A percentile compares a stretch with the other conserved stretches of the same genome.
phyloP scores from a whole-genome alignment of 441 rosid genomes.

The Pelargonium myrrhifolium region DNA sequence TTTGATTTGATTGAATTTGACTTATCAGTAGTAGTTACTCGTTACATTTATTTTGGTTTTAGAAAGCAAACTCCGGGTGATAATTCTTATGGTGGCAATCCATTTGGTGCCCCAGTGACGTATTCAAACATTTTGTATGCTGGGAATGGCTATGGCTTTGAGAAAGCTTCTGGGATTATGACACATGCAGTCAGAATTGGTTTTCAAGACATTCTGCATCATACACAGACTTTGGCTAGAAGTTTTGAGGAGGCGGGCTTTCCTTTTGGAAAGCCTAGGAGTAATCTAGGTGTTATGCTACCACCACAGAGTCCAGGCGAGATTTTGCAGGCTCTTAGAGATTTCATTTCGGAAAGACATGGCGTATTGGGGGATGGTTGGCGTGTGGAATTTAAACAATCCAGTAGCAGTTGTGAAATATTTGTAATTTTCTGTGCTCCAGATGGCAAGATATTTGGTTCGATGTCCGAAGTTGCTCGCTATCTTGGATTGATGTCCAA shows the following conservation, averaged over 20 bases:
- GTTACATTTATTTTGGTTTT: constrained; percentile 33
- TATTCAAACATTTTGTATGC: constrained; percentile 35
- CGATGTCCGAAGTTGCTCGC: constrained; percentile 72
- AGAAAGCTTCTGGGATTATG: constrained; percentile 40
- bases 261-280: constrained; percentile 41
- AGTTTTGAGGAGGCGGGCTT: constrained; percentile 37
- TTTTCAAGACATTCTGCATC: constrained; percentile 42
- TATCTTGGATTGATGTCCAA: constrained; percentile 64
- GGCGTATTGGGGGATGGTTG: constrained; percentile 82
- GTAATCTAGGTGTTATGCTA: constrained; percentile 40
- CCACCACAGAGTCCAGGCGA: constrained; percentile 61
- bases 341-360: constrained; percentile 66
- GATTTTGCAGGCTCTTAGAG: constrained; percentile 68
- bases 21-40: constrained; percentile 22
- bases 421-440: constrained; percentile 71
- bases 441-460: constrained; percentile 70
- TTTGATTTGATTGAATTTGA: constrained; percentile 6
- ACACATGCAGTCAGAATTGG: constrained; percentile 35
- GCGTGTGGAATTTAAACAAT: constrained; percentile 63
- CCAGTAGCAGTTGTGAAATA: constrained; percentile 38
- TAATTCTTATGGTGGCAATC: constrained; percentile 46
- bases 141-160: constrained; percentile 46
- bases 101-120: constrained; percentile 42
- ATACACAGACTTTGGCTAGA: constrained; percentile 28
- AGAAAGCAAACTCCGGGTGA: constrained; percentile 47